Evolutionary conservation across 2,329 filamentous ascomycete species (phyloP).

Genomic region (Immersiporthe knoxdaviesiana): DNA sequence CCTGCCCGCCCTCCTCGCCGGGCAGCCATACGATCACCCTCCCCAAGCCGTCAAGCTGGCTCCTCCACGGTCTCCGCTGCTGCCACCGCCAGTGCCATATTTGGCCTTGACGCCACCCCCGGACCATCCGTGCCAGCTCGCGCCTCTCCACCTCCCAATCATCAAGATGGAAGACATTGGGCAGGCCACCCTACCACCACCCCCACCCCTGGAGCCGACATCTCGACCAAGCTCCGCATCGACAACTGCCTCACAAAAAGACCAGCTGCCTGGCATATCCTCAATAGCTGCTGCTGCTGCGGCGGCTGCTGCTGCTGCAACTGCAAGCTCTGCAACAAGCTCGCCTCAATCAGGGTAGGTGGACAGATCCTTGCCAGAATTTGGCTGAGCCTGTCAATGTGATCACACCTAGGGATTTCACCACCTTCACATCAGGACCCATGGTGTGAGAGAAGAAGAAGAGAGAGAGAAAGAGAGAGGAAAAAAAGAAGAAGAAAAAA

Average conservation of each 20-base stretch:
- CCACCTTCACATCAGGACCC: neutral
- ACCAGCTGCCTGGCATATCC: constrained; percentile 51
- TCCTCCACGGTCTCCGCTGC: constrained; percentile 31
- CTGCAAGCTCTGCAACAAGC: constrained; percentile 39
- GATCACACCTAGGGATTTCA: neutral
- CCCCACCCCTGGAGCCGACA: constrained; percentile 49
- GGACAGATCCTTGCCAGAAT: neutral
- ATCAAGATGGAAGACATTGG: constrained; percentile 43
- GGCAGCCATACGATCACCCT: neutral
- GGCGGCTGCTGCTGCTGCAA: constrained; percentile 14
- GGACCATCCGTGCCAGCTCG: constrained; percentile 29
- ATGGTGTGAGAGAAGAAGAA: neutral
- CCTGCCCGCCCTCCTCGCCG: neutral
- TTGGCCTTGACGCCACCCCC: constrained; percentile 32
- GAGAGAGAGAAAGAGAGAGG: too few species aligned
- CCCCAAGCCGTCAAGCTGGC: constrained; percentile 36
- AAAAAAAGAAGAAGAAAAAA: too few species aligned
- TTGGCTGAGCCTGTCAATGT: neutral
- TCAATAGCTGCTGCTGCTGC: constrained; percentile 46
- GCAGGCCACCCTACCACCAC: constrained; percentile 41
- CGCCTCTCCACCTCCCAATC: constrained; percentile 33
- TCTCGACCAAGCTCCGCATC: constrained; percentile 56
- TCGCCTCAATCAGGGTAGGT: constrained; percentile 54
- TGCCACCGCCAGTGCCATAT: constrained; percentile 30
- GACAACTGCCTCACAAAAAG: constrained; percentile 47